Conservation (phyloP, 495 filamentous ascomycete species). For the Hypoxylon cercidicola region DNA sequence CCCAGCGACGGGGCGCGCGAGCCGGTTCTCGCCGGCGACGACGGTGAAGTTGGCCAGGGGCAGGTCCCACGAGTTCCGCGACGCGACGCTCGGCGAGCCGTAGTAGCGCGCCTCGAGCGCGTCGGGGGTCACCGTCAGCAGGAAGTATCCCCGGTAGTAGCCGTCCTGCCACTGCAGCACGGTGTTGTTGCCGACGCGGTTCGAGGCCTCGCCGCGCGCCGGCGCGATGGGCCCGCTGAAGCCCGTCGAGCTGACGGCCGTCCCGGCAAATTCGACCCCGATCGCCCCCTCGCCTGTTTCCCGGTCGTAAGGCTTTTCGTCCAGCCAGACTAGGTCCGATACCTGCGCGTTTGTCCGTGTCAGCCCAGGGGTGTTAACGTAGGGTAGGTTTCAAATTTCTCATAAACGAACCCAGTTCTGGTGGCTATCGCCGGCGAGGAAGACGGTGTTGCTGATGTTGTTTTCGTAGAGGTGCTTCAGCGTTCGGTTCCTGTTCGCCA, state of each 20-base stretch:
- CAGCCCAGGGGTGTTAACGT: background rate
- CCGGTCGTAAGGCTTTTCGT: slow-evolving; percentile 64
- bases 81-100: slow-evolving; percentile 58
- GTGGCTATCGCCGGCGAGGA: slow-evolving; percentile 73
- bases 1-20: slow-evolving; percentile 59
- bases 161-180: slow-evolving; percentile 75
- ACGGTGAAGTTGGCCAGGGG: slow-evolving; percentile 72
- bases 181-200: slow-evolving; percentile 60
- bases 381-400: background rate
- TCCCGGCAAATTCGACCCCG: slow-evolving; percentile 74
- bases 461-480: slow-evolving; percentile 67
- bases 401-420: slow-evolving; percentile 63
- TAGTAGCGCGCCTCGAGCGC: slow-evolving; percentile 43
- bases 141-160: slow-evolving; percentile 74
- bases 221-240: slow-evolving; percentile 55
- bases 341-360: slow-evolving; percentile 35
- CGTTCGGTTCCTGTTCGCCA: slow-evolving; percentile 71
- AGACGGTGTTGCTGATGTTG: slow-evolving; percentile 72
- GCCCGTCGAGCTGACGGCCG: slow-evolving; percentile 67
- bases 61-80: slow-evolving; percentile 63
- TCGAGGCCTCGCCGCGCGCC: slow-evolving; percentile 53
- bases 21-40: slow-evolving; percentile 62
- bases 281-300: slow-evolving; percentile 66
- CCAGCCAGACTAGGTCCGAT: slow-evolving; percentile 72
- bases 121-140: slow-evolving; percentile 32